Evolutionary conservation across 1,284 basidiomycete genomes (phyloP), one percentile per base, ranked within the genome.

Genomic region (Leccinum subrobustum): DNA sequence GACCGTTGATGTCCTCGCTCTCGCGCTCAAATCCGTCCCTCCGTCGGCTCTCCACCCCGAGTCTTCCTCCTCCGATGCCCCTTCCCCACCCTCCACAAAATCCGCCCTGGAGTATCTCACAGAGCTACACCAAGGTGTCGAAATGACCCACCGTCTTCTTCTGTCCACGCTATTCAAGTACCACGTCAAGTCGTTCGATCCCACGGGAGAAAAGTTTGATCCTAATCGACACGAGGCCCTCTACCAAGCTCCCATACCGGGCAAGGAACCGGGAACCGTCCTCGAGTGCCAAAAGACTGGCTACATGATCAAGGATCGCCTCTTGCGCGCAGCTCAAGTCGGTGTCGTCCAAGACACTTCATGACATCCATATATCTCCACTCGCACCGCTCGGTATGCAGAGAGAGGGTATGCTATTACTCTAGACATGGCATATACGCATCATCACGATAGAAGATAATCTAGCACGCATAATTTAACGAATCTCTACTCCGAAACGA

Each of bases 181-280:
- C 77, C 92, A 96, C 63, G 88, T 99, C 72, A 92, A 90, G 64
- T 87, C 89, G 2, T 96, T 95, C 70, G 93, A 97, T 73, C 95
- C 96, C 18, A 90, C 86, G 0, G 96, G 96, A 58, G 92, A 97
- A 74, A 82, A 81, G 69, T 99, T 99, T 70, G 95, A 99, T 77
- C 96, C 96, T 33, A 97, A 96, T 76, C 77, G 82, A 53, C 96
- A 98, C 74, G 96, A 99, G 78, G 96, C 97, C 6, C 82, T 97
- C 35, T 98, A 94, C 79, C 94, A 96, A 79, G 93, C 88, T 20
- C 95, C 96, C n/a, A 85, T 96, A 59, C 86, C 88, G 11, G 92
- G 85, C 47, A 95, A 93, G 78, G 89, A 89, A 72, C 87, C 94
- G 2, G 96, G 96, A 20, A 91, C 91, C 4, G 91, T 99, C 42